These are phyloP conservation scores for Plasmodium gonderi DNA, from an alignment of 169 alveolate species.

Conservation along the genomic window DNA sequence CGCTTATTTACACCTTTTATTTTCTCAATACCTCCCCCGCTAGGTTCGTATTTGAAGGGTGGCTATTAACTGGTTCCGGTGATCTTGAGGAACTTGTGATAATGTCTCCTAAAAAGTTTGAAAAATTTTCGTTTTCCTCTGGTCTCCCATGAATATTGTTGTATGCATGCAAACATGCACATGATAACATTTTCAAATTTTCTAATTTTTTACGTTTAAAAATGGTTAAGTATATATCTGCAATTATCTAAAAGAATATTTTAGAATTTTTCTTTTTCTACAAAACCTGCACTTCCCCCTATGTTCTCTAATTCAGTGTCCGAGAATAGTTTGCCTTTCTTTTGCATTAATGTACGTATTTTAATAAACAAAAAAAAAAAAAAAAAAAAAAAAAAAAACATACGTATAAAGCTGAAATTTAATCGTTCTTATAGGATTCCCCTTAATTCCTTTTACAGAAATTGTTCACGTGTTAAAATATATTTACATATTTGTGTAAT, in stretches of 20 bases:
- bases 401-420: background rate
- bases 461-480: background rate
- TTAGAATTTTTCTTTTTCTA: constrained; percentile 8
- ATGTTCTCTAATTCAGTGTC: constrained; percentile 60
- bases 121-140: constrained; percentile 4
- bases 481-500: background rate
- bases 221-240: background rate
- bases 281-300: constrained; percentile 74
- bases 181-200: background rate
- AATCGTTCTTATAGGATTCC: background rate
- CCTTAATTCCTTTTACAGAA: background rate
- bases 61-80: constrained; percentile 11
- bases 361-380: constrained; percentile 2
- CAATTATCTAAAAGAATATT: background rate
- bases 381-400: background rate
- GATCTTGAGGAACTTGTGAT: constrained; percentile 62
- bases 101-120: constrained; percentile 52
- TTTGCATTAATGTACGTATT: background rate
- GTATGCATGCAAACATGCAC: background rate
- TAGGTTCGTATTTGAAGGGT: constrained; percentile 24
- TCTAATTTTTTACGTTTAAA: background rate
- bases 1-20: background rate
- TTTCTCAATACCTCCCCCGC: constrained; percentile 53
- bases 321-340: constrained; percentile 47
- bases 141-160: background rate